phyloP scores from a whole-genome alignment of 352 stramenopile species.

The Aphanomyces cochlioides region DNA sequence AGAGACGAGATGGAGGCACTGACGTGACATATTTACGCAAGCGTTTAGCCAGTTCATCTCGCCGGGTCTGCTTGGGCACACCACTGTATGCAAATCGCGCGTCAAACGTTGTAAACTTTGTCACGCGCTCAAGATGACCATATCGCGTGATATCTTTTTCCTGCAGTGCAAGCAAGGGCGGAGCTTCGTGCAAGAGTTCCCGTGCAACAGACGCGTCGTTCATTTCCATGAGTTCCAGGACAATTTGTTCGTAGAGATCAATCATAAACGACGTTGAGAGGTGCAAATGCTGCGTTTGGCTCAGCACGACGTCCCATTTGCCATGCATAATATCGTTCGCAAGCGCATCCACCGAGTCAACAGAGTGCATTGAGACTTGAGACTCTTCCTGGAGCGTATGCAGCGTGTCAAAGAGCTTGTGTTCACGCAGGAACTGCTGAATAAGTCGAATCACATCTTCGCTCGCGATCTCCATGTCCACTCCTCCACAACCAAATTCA shows the following conservation, averaged over 20 bases:
- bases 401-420: conserved; percentile 80
- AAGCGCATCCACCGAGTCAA: conserved; percentile 83
- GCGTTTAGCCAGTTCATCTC: conserved; percentile 70
- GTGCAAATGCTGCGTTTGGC: conserved; percentile 74
- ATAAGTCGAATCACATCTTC: conserved; percentile 86
- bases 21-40: conserved; percentile 54
- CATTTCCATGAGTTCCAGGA: conserved; percentile 82
- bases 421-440: conserved; percentile 90
- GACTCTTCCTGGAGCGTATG: conserved; percentile 83
- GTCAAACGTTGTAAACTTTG: conserved; percentile 66
- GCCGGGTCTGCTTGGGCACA: conserved; percentile 68
- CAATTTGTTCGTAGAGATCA: conserved; percentile 87
- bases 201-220: conserved; percentile 42
- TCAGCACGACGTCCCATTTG: conserved; percentile 87
- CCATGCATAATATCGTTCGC: conserved; percentile 70
- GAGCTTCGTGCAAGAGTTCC: conserved; percentile 40
- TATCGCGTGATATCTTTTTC: conserved; percentile 77
- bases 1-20: conserved; percentile 80
- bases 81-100: conserved; percentile 59
- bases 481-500: neutral
- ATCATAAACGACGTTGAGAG: conserved; percentile 66
- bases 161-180: conserved; percentile 41
- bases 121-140: conserved; percentile 68
- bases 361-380: conserved; percentile 80
- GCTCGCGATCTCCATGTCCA: conserved; percentile 42